Base-by-base conservation (phyloP, 2,329 filamentous ascomycete species). In the Aureobasidium sp. region DNA sequence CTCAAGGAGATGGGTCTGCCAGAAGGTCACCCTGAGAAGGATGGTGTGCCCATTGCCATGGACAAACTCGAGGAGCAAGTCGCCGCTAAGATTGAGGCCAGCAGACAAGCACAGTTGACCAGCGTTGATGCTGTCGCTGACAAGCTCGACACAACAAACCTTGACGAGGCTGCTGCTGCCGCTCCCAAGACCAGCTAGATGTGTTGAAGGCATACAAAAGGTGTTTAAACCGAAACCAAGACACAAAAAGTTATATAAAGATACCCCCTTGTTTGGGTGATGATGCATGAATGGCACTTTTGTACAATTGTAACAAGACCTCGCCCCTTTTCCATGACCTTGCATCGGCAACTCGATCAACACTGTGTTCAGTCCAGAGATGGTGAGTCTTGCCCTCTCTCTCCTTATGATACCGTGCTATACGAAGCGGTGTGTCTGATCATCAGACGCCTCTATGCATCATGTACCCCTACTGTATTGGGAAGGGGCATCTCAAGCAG, bases 1-100 rank as follows among this genome's bases (percentile, higher is more conserved):
- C 83, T 97, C 73, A 97, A 97, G 85, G 86, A 88, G 79, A 82
- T 91, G 77, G 86, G 91, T 49, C 79, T 95, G 61, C 82, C 83
- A 3, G 87, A 94, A 45, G 90, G 86, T 30, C 89, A 97, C 79
- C 87, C 91, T 0, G 90, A 96, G 74, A 96, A 97, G 79, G 89
- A 96, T 63, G 93, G 92, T 54, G 82, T 92, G 45, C 76, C 91
- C 62, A 84, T 97, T 27, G 78, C 86, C 59, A 79, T 88, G 65
- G 75, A 75, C 36, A 79, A 86, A 60, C 75, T 92, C 70, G 83
- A 86, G 3, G 73, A 77, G 15, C 87, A 90, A 74, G 79, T 91
- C 44, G 83, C 81, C 73, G 73, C 72, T 63, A 73, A 81, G 63
- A 68, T 86, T 62, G 67, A 69, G 54, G 73, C 73, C 55, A 68